Conservation (phyloP, 176 grass and related monocot genomes). For the Juncus inflexus region DNA sequence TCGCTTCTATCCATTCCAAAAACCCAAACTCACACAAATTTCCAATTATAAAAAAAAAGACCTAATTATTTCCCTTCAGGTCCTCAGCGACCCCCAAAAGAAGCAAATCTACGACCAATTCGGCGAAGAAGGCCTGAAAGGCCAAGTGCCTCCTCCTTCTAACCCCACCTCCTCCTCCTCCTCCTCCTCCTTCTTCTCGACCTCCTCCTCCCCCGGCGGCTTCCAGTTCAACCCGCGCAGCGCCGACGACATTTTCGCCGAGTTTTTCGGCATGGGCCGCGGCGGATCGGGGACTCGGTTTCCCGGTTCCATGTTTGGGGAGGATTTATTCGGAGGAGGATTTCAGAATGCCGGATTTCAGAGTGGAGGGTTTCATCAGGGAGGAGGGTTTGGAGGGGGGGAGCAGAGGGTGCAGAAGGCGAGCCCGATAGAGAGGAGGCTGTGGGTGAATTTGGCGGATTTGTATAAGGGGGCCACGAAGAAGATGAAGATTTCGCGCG, state of each 20-base stretch:
- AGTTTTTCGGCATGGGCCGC: conserved; percentile 72
- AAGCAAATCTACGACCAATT: conserved; percentile 79
- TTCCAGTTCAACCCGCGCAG: conserved; percentile 68
- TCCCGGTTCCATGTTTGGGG: conserved; percentile 45
- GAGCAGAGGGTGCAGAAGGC: conserved; percentile 40
- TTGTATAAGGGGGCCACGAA: conserved; percentile 80
- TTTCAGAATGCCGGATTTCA: conserved; percentile 9
- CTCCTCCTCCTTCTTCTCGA: conserved; percentile 36
- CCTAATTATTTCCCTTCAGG: conserved; percentile 33
- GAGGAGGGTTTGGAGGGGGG: conserved; percentile 24
- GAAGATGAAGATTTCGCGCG: conserved; percentile 98
- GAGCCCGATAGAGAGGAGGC: conserved; percentile 53
- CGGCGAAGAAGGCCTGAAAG: conserved; percentile 86
- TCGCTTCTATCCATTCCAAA: too few relatives aligned
- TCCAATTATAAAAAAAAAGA: too few relatives aligned
- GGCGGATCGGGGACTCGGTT: conserved; percentile 48
- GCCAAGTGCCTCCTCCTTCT: conserved; percentile 42
- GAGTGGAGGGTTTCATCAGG: conserved; percentile 17
- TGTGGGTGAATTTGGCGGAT: conserved; percentile 67
- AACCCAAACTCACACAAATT: too few relatives aligned
- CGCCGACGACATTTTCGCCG: conserved; percentile 73
- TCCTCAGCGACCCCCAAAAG: conserved; percentile 87
- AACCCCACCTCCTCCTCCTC: conserved; percentile 31
- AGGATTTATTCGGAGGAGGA: conserved; percentile 38
- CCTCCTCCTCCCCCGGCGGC: conserved; percentile 7